Evolutionary conservation across 345 rosid species (phyloP).

Genomic region (Gossypium arboreum): DNA sequence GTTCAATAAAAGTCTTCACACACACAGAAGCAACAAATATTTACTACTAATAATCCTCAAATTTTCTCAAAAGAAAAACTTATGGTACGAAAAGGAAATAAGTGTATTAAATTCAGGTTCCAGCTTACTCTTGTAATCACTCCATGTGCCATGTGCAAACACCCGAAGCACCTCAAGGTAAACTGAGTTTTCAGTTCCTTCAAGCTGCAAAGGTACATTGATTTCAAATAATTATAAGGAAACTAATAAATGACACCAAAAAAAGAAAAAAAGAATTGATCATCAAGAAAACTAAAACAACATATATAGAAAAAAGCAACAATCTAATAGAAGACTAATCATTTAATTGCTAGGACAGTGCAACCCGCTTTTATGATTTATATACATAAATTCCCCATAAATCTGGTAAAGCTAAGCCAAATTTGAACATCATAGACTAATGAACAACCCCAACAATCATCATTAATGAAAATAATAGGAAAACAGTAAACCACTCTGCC

Average conservation of each 20-base stretch:
- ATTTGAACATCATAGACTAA: neutral
- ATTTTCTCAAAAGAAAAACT: neutral
- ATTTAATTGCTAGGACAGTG: neutral
- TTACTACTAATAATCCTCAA: neutral
- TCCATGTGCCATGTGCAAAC: slow-evolving; percentile 95
- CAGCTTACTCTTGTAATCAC: slow-evolving; percentile 75
- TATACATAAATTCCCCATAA: neutral
- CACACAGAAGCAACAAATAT: neutral
- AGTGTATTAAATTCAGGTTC: neutral
- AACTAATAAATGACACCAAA: neutral
- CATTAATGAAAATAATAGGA: neutral
- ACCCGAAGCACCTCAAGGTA: slow-evolving; percentile 60
- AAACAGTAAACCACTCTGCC: neutral
- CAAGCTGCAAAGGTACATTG: slow-evolving; percentile 53
- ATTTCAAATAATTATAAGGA: neutral
- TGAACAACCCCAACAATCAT: neutral
- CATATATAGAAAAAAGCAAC: neutral
- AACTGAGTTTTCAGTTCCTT: slow-evolving; percentile 56
- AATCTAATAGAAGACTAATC: neutral
- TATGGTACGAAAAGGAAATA: neutral
- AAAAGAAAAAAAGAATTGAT: neutral
- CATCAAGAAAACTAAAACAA: neutral
- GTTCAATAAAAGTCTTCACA: neutral
- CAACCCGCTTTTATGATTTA: neutral
- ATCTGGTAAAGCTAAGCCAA: neutral